Conservation (phyloP, 345 rosid genomes). For the Citrus inodora region DNA sequence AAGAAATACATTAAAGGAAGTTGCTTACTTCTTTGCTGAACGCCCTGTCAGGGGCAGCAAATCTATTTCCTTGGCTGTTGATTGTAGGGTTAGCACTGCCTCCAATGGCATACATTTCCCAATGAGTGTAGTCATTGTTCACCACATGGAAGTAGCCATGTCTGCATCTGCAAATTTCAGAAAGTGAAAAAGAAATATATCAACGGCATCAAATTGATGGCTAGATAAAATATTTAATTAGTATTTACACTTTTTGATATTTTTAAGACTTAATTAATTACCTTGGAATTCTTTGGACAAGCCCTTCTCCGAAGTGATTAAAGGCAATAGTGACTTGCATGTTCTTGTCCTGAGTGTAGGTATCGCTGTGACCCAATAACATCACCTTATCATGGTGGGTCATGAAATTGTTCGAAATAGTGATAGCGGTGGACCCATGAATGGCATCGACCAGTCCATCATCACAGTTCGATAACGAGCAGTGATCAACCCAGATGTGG, state of each 20-base stretch:
- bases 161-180: conserved; percentile 49
- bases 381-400: conserved; percentile 84
- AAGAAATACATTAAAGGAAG: neutral
- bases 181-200: neutral
- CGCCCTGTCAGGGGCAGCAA: conserved; percentile 51
- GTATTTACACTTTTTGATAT: neutral
- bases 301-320: conserved; percentile 87
- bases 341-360: conserved; percentile 62
- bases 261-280: conserved; percentile 13
- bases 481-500: conserved; percentile 84
- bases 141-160: conserved; percentile 90
- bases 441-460: conserved; percentile 79
- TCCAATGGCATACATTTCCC: conserved; percentile 93
- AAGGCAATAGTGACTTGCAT: conserved; percentile 89
- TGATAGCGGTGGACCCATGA: conserved; percentile 68
- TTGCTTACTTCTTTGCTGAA: conserved; percentile 63
- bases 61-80: conserved; percentile 85
- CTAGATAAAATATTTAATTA: neutral
- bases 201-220: neutral
- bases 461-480: conserved; percentile 61
- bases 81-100: conserved; percentile 82
- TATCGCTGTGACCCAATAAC: conserved; percentile 74
- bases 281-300: conserved; percentile 87
- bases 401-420: conserved; percentile 73
- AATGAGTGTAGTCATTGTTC: conserved; percentile 86